Base-by-base conservation (phyloP, 2,329 filamentous ascomycete species). In the Herpomyces periplanetae region DNA sequence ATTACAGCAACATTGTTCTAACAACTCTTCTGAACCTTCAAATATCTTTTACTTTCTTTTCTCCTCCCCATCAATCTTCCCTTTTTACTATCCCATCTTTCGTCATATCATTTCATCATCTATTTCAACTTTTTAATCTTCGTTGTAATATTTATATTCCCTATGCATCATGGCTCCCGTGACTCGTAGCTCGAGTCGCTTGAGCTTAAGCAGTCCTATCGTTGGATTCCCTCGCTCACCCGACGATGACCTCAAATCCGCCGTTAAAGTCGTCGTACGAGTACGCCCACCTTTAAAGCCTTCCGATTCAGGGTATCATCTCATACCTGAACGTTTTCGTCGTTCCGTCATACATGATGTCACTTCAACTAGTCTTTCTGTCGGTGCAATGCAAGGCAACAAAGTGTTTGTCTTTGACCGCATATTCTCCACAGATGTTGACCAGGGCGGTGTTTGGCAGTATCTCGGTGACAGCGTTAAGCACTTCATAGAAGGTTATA, bases 371-470 rank as follows among this genome's bases (percentile, higher is more conserved):
- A 85, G 54, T 34, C 44, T 96, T 18, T 51, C 66, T 10, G 69
- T 96, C 28, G 80, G 91, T 33, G 65, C 73, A 2, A 63, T 71
- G 0, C 71, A 87, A 33, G 80, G 75, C 19, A 64, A 64, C 33
- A 91, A 91, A 35, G 49, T 88, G 3, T 96, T 96, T 34, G 62
- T 91, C 9, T 96, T 96, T 34, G 80, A 96, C 40, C 61, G 71
- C 25, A 73, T 96, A 3, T 96, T 96, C 33, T 51, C 58, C 13
- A 58, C 73, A 29, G 62, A 80, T 2, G 49, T 71, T 4, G 51
- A 54, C 23, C 80, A 96, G 36, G 64, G 80, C 27, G 75, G 73
- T 17, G 44, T 96, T 17, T 96, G 75, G 66, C 65, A 87, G 17
- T 96, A 96, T 32, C 46, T 96, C 18, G 56, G 56, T 25, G 80